Base-by-base conservation (phyloP, 495 filamentous ascomycete genomes). In the Rusavskia elegans region DNA sequence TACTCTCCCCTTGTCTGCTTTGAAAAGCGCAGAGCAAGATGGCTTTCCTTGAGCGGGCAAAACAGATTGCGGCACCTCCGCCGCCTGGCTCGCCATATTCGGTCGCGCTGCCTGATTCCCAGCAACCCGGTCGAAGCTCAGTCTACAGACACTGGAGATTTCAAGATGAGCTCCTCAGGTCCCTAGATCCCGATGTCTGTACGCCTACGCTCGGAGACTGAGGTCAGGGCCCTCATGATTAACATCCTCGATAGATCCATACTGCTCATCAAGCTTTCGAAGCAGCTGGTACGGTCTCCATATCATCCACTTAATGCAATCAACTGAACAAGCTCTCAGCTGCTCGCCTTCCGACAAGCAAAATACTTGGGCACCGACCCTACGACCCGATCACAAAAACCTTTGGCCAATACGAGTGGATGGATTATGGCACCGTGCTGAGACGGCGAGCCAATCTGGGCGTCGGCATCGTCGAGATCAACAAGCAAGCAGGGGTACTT, bases 231-330 rank as follows among this genome's bases (percentile, higher is more conserved):
- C n/a, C 37, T 20, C 10, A 21, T n/a, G 23, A 37, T 35, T 16
- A 30, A 49, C 19, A 30, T 40, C 7, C 19, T 38, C n/a, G 23
- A 13, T 55, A 79, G 74, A 66, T 85, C 42, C 67, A 73, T 50
- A 93, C 87, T 17, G 70, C 80, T 40, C 83, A 94, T 71, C 85
- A 95, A 32, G 70, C 87, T 21, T 95, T 94, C 61, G 87, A 94
- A 64, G 68, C 75, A 29, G 71, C 78, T 17, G 75, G 74, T 62
- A 74, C 60, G 59, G 63, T 41, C 4, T 19, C 41, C 46, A 40
- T 45, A 19, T 41, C 38, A 30, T 41, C 30, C n/a, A 48, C 29
- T 44, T 45, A 46, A 48, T 9, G 9, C 54, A 45, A 44, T 52
- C 54, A 40, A 20, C 46, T 60, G 30, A 53, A 29, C 11, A 50